Conservation (phyloP, 768 basidiomycete species). For the Pisolithus marmoratus region DNA sequence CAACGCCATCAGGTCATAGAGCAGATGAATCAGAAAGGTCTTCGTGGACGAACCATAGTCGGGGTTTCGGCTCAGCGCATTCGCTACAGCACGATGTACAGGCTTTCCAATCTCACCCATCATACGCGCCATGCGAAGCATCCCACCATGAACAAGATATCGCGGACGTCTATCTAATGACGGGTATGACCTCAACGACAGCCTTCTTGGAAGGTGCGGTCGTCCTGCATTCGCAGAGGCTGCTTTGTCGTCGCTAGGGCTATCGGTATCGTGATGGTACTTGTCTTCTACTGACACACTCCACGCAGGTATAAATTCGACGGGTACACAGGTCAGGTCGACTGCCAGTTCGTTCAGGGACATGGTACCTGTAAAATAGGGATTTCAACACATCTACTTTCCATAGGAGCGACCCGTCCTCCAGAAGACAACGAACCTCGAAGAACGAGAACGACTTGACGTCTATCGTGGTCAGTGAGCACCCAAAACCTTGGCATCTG, state of each 20-base stretch:
- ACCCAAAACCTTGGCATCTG: conserved; percentile 85
- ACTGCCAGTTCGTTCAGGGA: conserved; percentile 83
- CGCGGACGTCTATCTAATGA: conserved; percentile 17
- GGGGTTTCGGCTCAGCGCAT: conserved; percentile 62
- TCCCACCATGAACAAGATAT: conserved; percentile 76
- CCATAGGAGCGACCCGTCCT: neutral
- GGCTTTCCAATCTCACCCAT: conserved; percentile 78
- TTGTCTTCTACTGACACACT: conserved; percentile 25
- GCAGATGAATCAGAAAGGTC: neutral
- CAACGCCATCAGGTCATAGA: neutral
- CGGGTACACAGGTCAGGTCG: conserved; percentile 77
- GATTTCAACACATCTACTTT: neutral
- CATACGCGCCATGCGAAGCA: conserved; percentile 69
- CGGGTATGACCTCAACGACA: conserved; percentile 16
- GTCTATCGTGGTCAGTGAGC: conserved; percentile 70
- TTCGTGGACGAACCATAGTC: conserved; percentile 55
- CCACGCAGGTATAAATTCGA: conserved; percentile 53
- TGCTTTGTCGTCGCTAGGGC: conserved; percentile 28
- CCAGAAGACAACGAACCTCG: conserved; percentile 38
- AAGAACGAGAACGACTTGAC: conserved; percentile 71
- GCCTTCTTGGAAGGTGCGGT: conserved; percentile 18
- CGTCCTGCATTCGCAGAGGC: conserved; percentile 30
- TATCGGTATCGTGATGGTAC: conserved; percentile 17
- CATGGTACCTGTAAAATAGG: conserved; percentile 57
- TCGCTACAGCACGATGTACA: conserved; percentile 67